A percentile compares a stretch with the other conserved stretches of the same genome.
phyloP scores from a whole-genome alignment of 208 protist genomes.

The Leishmania gerbilli region DNA sequence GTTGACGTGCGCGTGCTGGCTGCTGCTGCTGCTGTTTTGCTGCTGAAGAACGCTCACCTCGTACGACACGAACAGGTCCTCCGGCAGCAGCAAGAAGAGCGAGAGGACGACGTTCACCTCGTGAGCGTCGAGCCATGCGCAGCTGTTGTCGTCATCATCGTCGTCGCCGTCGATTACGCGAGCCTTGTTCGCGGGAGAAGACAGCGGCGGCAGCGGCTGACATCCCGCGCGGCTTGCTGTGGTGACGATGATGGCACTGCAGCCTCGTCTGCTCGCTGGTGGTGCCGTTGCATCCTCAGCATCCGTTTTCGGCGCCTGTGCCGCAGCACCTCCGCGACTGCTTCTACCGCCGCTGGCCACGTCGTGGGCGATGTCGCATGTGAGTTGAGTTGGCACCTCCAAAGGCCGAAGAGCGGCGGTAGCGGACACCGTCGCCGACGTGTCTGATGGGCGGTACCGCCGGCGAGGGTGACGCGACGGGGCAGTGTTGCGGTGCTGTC shows the following conservation, averaged over 20 bases:
- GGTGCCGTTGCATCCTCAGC: background rate
- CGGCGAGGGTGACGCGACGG: background rate
- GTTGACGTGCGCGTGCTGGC: background rate
- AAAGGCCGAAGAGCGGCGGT: background rate
- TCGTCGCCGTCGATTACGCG: background rate
- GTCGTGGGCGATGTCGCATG: background rate
- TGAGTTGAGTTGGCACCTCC: background rate
- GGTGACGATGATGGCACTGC: background rate
- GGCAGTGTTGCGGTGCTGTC: background rate
- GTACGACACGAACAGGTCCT: constrained; percentile 80
- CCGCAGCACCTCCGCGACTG: background rate
- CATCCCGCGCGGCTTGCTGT: constrained; percentile 2
- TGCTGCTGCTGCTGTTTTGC: background rate
- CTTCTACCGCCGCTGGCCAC: background rate
- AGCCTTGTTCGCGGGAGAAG: background rate
- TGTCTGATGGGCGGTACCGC: background rate
- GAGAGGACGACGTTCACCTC: constrained; percentile 37
- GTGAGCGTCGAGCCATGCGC: constrained; percentile 30
- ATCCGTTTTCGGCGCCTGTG: background rate
- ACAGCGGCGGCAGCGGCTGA: background rate
- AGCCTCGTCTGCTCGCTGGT: background rate
- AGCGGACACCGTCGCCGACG: too few relatives aligned
- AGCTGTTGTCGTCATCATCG: constrained; percentile 6
- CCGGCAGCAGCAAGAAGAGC: constrained; percentile 64
- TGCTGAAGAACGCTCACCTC: constrained; percentile 40